Base-by-base conservation (phyloP, 2,329 filamentous ascomycete species). In the Alternaria rosae region DNA sequence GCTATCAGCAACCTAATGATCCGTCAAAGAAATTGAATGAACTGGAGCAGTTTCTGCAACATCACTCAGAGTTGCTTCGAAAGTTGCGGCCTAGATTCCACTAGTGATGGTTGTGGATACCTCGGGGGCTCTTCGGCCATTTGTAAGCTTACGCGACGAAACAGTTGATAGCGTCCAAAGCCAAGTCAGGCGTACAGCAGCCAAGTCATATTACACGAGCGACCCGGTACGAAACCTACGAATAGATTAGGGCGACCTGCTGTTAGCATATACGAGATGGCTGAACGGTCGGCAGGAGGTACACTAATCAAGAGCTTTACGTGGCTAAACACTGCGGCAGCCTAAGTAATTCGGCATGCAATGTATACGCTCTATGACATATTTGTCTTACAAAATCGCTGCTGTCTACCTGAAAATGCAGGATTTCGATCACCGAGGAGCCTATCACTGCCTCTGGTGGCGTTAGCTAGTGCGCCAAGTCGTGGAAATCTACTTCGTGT, bases 341-440 rank as follows among this genome's bases (percentile, higher is more conserved):
- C 21, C 28, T 50, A 30, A 13, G 21, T 50, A 17, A 17, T 30
- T 35, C 13, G 8, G 17, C 26, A 21, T 15, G 28, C 47, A 50
- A 20, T 23, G 17, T 50, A 35, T 50, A 30, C 28, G 47, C 47
- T 17, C 28, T 23, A 28, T 50, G 28, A 50, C 32, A 35, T 50
- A 12, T 21, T 21, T 35, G 28, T 23, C 28, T 13, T 23, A 50
- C 47, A 32, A 13, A 10, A 11, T 28, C 28, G 47, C 30, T 50
- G 12, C 20, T 11, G 23, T 32, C 7, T 23, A 50, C 17, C 23
- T 32, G 47, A n/a, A 6, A 50, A n/a, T 30, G 28, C 47, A 35
- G 47, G 47, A 50, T 50, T 35, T 50, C 47, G 47, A 50, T 50
- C 28, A 50, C 47, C 47, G 47, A 50, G 28, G 17, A 35, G 28